Conservation (phyloP, 2,329 filamentous ascomycete genomes). For the Hypoxylon sp. region DNA sequence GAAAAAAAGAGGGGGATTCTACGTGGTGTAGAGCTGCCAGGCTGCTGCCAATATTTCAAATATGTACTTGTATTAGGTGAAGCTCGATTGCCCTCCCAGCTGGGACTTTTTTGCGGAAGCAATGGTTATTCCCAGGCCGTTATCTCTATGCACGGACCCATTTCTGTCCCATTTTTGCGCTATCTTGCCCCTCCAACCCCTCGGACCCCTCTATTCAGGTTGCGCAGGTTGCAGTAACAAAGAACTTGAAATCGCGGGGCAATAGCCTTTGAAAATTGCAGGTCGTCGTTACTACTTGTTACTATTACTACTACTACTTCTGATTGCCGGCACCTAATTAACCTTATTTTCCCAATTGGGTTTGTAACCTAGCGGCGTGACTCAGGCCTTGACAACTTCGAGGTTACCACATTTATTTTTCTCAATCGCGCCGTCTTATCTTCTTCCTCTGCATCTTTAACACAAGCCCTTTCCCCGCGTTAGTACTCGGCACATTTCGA, state of each 20-base stretch:
- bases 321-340: neutral
- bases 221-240: too few species aligned
- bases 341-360: constrained; percentile 22
- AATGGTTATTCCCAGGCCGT: constrained; percentile 39
- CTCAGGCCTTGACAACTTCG: constrained; percentile 17
- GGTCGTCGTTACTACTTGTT: too few species aligned
- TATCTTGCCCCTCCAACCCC: constrained; percentile 8
- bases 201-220: constrained; percentile 25
- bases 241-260: constrained; percentile 30
- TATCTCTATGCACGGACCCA: constrained; percentile 16
- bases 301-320: constrained; percentile 12
- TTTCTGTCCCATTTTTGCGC: too few species aligned
- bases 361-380: constrained; percentile 27
- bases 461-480: neutral
- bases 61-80: constrained; percentile 36
- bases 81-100: constrained; percentile 23
- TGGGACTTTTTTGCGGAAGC: constrained; percentile 46
- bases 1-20: constrained; percentile 12
- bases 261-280: constrained; percentile 29
- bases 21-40: constrained; percentile 31
- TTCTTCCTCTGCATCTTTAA: neutral
- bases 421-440: neutral
- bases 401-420: neutral
- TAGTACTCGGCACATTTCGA: neutral
- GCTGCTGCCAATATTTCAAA: constrained; percentile 40